Conservation (phyloP, 352 stramenopile species). For the Phytophthora tentaculata region DNA sequence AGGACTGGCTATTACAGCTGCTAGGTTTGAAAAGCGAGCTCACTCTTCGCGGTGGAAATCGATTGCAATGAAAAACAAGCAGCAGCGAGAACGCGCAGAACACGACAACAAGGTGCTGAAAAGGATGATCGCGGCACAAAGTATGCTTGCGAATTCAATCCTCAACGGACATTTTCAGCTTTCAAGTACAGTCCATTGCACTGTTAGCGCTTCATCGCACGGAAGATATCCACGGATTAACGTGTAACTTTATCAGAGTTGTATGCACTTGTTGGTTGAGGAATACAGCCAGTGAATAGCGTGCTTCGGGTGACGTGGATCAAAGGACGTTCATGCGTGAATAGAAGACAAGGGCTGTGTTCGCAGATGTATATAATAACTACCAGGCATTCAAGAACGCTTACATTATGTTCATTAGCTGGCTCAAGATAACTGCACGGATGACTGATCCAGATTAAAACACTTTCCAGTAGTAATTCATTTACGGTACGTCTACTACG, state of each 20-base stretch:
- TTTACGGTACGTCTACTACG: too few relatives aligned
- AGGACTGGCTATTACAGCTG: background rate
- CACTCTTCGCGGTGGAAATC: constrained; percentile 7
- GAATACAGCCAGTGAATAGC: too few relatives aligned
- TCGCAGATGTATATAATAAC: too few relatives aligned
- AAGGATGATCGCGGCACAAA: constrained; percentile 25
- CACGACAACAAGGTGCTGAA: constrained; percentile 30
- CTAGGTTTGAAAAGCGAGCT: background rate
- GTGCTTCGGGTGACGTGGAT: too few relatives aligned
- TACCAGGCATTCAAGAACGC: too few relatives aligned
- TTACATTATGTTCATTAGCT: too few relatives aligned
- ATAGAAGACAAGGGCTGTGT: too few relatives aligned
- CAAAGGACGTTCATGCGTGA: too few relatives aligned
- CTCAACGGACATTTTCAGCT: constrained; percentile 10
- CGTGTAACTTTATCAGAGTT: constrained; percentile 2
- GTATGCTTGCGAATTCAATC: constrained; percentile 22
- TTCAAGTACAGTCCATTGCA: constrained; percentile 2
- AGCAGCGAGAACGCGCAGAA: constrained; percentile 8
- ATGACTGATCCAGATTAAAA: too few relatives aligned
- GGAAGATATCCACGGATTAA: constrained; percentile 14
- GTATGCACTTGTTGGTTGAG: background rate
- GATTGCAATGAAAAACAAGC: constrained; percentile 2
- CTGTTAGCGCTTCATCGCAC: background rate
- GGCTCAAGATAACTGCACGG: too few relatives aligned
- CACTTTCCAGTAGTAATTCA: too few relatives aligned